Evolutionary conservation across 2,329 filamentous ascomycete genomes (phyloP), one percentile per base, ranked within the genome.

Genomic region (Fragosphaeria purpurea): DNA sequence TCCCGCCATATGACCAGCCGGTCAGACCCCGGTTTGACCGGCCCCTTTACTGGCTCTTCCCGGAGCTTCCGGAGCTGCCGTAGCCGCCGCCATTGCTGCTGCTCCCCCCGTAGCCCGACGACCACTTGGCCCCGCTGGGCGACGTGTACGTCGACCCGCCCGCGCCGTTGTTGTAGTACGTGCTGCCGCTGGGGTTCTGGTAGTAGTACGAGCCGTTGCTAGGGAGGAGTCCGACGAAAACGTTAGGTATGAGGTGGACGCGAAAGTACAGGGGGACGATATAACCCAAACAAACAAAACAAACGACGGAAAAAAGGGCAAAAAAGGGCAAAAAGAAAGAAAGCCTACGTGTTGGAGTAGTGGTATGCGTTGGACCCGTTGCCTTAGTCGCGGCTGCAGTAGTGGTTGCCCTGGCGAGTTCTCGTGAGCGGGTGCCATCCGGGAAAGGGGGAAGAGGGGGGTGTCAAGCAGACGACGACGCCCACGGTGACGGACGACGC

Each of bases 171-270:
- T 85, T 83, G 72, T 85, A 68, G 68, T 87, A 87, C 40, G 77
- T 83, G 60, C 77, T 84, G 11, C 81, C 80, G 55, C 84, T 75
- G 44, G 80, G 67, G 67, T 86, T 87, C 62, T 75, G 77, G 67
- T 86, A 87, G 69, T 87, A 86, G 72, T 87, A 87, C 1, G 80
- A 85, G 39, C 82, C 81, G 58, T 86, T 61, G 30, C 75, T 78
- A 34, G 12, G 30, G 4, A 33, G 43, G 35, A 22, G 7, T n/a
- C n/a, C n/a, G n/a, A n/a, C n/a, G n/a, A n/a, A n/a, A n/a, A n/a
- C n/a, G n/a, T n/a, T n/a, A n/a, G n/a, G n/a, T n/a, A n/a, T n/a
- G n/a, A n/a, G n/a, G n/a, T n/a, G n/a, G n/a, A n/a, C n/a, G n/a
- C n/a, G n/a, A n/a, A n/a, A n/a, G n/a, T n/a, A n/a, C n/a, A n/a